A percentile compares a stretch with the other conserved stretches of the same genome.
These are phyloP conservation scores for Phialophora chinensis DNA, from an alignment of 2,329 filamentous ascomycete genomes.

Conservation along the genomic window DNA sequence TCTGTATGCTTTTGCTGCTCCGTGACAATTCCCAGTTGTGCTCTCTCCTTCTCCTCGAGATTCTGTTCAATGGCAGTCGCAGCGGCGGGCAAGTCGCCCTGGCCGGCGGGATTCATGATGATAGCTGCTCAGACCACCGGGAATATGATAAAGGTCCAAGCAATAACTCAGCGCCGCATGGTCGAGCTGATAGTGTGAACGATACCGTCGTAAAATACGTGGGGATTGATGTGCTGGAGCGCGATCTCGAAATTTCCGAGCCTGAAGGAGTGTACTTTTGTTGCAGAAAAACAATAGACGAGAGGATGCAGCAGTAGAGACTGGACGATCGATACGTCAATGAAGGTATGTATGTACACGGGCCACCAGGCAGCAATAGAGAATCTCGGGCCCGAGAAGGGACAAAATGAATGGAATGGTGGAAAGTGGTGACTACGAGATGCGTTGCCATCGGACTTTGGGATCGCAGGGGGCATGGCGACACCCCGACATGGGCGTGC, in stretches of 20 bases:
- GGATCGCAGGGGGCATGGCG: background rate
- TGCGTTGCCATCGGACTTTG: constrained; percentile 1
- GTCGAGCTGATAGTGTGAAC: background rate
- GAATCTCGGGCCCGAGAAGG: constrained; percentile 23
- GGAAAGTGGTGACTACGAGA: constrained; percentile 4
- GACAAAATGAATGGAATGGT: constrained; percentile 1
- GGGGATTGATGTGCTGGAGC: background rate
- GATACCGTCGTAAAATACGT: background rate
- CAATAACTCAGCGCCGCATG: constrained; percentile 11
- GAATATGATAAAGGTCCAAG: background rate
- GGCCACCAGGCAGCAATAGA: constrained; percentile 12
- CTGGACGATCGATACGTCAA: background rate
- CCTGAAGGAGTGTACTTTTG: background rate
- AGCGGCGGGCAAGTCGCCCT: constrained; percentile 32
- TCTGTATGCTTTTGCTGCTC: constrained; percentile 32
- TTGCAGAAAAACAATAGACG: background rate
- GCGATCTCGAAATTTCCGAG: background rate
- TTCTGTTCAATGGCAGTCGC: constrained; percentile 36
- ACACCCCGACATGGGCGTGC: background rate
- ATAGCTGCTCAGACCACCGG: background rate
- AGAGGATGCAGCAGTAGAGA: constrained; percentile 10
- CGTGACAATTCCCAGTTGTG: constrained; percentile 31
- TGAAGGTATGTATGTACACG: constrained; percentile 12
- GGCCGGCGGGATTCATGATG: constrained; percentile 37
- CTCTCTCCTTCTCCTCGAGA: constrained; percentile 36